Evolutionary conservation across 2,329 filamentous ascomycete genomes (phyloP).

Genomic region (Talaromyces sp.): DNA sequence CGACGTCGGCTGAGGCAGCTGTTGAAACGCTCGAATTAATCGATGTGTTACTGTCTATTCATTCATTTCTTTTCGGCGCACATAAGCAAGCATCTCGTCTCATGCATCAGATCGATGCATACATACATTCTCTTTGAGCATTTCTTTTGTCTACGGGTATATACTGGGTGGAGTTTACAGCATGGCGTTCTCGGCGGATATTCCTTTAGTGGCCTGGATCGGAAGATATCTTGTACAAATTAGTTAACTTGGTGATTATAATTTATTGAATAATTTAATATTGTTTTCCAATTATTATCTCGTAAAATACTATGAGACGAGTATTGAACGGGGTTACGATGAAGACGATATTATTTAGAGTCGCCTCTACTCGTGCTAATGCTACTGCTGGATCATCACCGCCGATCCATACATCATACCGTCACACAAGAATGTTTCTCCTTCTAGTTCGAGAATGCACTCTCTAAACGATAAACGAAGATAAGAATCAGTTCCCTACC

Average conservation of each 20-base stretch:
- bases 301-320: neutral
- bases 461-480: neutral
- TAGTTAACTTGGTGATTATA: neutral
- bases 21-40: neutral
- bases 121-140: neutral
- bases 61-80: neutral
- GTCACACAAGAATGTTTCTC: neutral
- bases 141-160: constrained; percentile 1
- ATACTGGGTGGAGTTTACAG: neutral
- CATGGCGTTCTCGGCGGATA: neutral
- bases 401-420: constrained; percentile 1
- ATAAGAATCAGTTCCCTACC: neutral
- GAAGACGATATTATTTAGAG: neutral
- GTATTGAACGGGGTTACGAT: neutral
- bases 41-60: neutral
- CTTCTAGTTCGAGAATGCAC: neutral
- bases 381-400: neutral
- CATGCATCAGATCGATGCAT: neutral
- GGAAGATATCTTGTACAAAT: neutral
- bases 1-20: constrained; percentile 14
- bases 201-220: neutral
- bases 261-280: neutral
- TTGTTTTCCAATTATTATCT: neutral
- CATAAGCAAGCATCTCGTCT: neutral
- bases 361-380: neutral